These are phyloP conservation scores for Luvunga scandens DNA, from an alignment of 345 rosid genomes.

Conservation along the genomic window DNA sequence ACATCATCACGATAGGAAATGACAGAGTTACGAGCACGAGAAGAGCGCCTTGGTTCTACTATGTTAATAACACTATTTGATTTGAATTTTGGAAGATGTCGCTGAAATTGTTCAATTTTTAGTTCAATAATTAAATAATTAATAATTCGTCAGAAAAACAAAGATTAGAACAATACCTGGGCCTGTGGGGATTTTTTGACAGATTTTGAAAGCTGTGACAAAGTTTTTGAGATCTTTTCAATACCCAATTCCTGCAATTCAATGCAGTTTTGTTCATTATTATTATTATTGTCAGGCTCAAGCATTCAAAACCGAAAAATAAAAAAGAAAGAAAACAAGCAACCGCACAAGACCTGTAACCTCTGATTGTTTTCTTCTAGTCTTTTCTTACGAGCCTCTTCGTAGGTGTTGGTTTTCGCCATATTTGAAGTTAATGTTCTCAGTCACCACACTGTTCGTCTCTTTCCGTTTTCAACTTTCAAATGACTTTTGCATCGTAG, in stretches of 20 bases:
- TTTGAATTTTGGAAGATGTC: slow-evolving; percentile 27
- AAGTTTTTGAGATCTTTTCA: slow-evolving; percentile 17
- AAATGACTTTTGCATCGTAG: too few species aligned
- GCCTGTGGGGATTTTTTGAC: slow-evolving; percentile 12
- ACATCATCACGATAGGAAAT: slow-evolving; percentile 45
- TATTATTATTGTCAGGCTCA: too few species aligned
- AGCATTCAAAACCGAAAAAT: too few species aligned
- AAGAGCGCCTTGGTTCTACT: slow-evolving; percentile 52
- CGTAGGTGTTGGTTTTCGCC: slow-evolving; percentile 30
- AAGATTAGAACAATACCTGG: neutral
- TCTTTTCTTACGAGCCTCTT: slow-evolving; percentile 45
- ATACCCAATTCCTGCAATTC: slow-evolving; percentile 40
- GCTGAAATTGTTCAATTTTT: slow-evolving; percentile 8
- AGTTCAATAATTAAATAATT: too few species aligned
- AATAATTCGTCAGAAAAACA: too few species aligned
- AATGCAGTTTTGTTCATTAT: neutral
- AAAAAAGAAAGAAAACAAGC: neutral
- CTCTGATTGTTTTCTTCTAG: slow-evolving; percentile 44
- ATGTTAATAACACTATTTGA: neutral
- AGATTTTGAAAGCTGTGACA: slow-evolving; percentile 19
- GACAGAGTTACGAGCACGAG: slow-evolving; percentile 39
- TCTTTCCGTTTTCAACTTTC: too few species aligned
- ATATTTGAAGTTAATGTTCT: neutral
- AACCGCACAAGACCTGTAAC: slow-evolving; percentile 33
- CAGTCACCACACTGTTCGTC: neutral